Evolutionary conservation across 2,329 filamentous ascomycete species (phyloP), one percentile per base, ranked within the genome.

Genomic region (Pseudogymnoascus sp.): DNA sequence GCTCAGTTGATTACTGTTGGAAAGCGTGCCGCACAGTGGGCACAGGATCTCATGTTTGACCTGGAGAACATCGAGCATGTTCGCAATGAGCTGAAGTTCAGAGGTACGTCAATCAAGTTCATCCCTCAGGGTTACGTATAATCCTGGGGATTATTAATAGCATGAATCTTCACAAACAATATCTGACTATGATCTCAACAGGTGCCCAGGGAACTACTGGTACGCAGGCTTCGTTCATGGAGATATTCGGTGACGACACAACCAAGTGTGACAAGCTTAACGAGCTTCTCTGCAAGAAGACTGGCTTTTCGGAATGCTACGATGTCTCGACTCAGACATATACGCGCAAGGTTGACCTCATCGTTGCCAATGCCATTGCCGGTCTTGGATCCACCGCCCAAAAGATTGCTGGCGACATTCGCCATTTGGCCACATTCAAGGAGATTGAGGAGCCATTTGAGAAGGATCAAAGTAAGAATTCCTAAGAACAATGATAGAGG

Each of bases 381-480:
- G 89, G 85, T 1, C 85, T 96, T 59, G 91, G 89, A 22, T 82
- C 90, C n/a, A 90, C 90, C 0, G 89, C 85, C 58, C 82, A 90
- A 70, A 84, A 87, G 63, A 92, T 95, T 63, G 82, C 84, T 57
- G 80, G 81, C 53, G 89, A 93, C 68, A 88, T 94, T 66, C 81
- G 89, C 57, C 86, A 90, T 70, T 77, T 93, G 57, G 87, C 87
- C 5, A 79, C 82, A 69, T 82, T 85, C 75, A 95, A 96, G 79
- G 90, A 95, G 74, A 78, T 94, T 62, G 91, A 95, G 71, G 89
- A 92, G 77, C 90, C 89, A 0, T 90, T 91, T 68, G 89, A 92
- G 76, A 85, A 84, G 68, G 82, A 85, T 66, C 90, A 95, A 75
- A 91, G 47, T 53, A 53, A 35, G 47, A 8, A 53, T 2, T 20